These are phyloP conservation scores for Saturnispora gosingensis DNA, from an alignment of 805 yeast species.

Conservation along the genomic window DNA sequence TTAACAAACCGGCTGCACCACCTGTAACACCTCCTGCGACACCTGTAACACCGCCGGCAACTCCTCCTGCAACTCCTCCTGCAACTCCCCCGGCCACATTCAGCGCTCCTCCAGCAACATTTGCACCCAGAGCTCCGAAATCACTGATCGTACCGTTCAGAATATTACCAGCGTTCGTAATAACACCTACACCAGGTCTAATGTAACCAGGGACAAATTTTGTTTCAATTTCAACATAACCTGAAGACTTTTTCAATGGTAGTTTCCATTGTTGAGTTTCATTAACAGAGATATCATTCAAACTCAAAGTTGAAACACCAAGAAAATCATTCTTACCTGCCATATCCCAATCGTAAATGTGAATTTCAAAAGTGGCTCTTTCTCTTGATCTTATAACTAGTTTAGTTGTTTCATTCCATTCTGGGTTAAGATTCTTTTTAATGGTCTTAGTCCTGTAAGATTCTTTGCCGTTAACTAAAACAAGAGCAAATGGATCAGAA, in stretches of 20 bases:
- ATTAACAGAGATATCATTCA: conserved; percentile 39
- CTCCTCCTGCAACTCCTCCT: conserved; percentile 23
- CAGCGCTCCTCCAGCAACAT: conserved; percentile 23
- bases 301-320: conserved; percentile 44
- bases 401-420: conserved; percentile 60
- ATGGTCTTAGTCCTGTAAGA: conserved; percentile 50
- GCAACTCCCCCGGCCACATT: conserved; percentile 28
- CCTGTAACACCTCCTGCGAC: conserved; percentile 31
- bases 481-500: conserved; percentile 58
- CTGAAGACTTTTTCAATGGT: conserved; percentile 50
- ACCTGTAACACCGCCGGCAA: conserved; percentile 30
- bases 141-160: conserved; percentile 31
- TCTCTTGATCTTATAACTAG: conserved; percentile 58
- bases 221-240: conserved; percentile 44
- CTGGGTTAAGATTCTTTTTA: conserved; percentile 62
- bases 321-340: conserved; percentile 58
- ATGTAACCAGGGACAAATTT: conserved; percentile 56
- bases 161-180: conserved; percentile 35
- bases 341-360: conserved; percentile 70
- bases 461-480: conserved; percentile 46
- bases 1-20: conserved; percentile 21
- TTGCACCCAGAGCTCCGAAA: conserved; percentile 30
- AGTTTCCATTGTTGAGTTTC: conserved; percentile 35
- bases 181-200: conserved; percentile 48
- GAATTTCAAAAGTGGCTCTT: conserved; percentile 38